Percentiles rank a stretch among this genome's conserved stretches.
These are phyloP conservation scores for Diaporthe velutina DNA, from an alignment of 2,329 filamentous ascomycete species.

Conservation along the genomic window DNA sequence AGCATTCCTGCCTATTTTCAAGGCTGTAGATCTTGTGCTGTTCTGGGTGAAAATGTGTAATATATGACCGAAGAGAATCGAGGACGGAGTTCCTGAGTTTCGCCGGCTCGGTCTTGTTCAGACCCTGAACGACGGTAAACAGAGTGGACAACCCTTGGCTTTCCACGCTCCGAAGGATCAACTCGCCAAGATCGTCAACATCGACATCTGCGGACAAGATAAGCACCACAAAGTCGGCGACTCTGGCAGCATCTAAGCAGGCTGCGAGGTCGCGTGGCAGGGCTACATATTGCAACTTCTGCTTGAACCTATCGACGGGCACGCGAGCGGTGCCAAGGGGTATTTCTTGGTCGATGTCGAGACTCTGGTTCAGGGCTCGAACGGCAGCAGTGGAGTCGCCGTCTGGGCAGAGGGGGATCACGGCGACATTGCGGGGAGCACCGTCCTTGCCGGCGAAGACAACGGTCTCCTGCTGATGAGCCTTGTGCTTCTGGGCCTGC, in stretches of 20 bases:
- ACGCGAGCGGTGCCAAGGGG: constrained; percentile 73
- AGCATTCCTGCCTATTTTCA: constrained; percentile 89
- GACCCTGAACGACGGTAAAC: constrained; percentile 84
- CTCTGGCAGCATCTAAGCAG: constrained; percentile 86
- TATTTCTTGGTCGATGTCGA: constrained; percentile 80
- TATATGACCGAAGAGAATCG: constrained; percentile 89
- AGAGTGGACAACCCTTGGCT: constrained; percentile 95
- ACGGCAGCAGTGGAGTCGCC: constrained; percentile 77
- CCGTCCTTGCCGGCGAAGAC: constrained; percentile 90
- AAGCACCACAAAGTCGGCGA: constrained; percentile 92
- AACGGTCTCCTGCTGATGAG: constrained; percentile 82
- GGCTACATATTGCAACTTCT: constrained; percentile 89
- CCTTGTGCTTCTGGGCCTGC: constrained; percentile 84
- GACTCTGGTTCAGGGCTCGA: constrained; percentile 77
- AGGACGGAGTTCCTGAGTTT: constrained; percentile 84
- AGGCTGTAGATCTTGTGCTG: constrained; percentile 92
- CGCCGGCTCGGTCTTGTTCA: constrained; percentile 82
- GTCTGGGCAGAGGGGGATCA: constrained; percentile 85
- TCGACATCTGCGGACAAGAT: constrained; percentile 86
- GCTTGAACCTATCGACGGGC: constrained; percentile 91
- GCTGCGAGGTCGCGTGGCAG: constrained; percentile 79
- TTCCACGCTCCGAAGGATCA: constrained; percentile 88
- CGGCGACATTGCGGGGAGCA: constrained; percentile 87
- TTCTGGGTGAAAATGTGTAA: constrained; percentile 93
- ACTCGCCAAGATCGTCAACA: constrained; percentile 86